phyloP scores from a whole-genome alignment of 2,329 filamentous ascomycete species.

The Diaporthe citri region DNA sequence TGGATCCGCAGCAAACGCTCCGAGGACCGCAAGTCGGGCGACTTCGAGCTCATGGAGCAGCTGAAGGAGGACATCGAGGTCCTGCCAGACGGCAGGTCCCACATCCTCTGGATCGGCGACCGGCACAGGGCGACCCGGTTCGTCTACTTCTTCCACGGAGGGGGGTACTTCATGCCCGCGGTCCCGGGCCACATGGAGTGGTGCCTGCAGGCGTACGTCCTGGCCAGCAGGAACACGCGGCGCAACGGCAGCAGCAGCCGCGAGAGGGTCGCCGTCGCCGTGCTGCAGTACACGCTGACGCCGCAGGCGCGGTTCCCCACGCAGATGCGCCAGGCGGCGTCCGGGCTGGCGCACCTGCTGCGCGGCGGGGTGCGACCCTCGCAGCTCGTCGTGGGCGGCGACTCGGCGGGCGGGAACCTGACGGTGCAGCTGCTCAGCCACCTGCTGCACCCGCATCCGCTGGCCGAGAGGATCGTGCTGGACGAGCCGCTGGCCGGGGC shows the following conservation, averaged over 20 bases:
- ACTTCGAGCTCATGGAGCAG: conserved; percentile 32
- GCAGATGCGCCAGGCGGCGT: conserved; percentile 50
- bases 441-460: conserved; percentile 48
- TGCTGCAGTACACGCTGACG: conserved; percentile 52
- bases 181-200: conserved; percentile 38
- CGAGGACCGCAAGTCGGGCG: neutral
- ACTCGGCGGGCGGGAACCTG: conserved; percentile 54
- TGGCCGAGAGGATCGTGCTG: conserved; percentile 43
- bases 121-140: conserved; percentile 28
- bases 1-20: conserved; percentile 19
- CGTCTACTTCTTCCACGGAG: conserved; percentile 38
- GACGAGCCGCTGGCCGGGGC: conserved; percentile 48
- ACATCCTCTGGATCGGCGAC: conserved; percentile 37
- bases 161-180: conserved; percentile 35
- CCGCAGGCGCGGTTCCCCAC: conserved; percentile 48
- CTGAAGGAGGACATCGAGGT: conserved; percentile 32
- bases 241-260: neutral
- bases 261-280: conserved; percentile 48
- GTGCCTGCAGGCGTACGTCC: conserved; percentile 35
- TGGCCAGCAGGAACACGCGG: conserved; percentile 14
- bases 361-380: conserved; percentile 46
- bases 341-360: conserved; percentile 49
- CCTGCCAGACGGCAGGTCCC: conserved; percentile 31
- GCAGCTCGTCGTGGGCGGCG: conserved; percentile 52
- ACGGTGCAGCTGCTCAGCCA: conserved; percentile 50